A percentile compares a stretch with the other conserved stretches of the same genome.
Evolutionary conservation across 208 protist species (phyloP).

Genomic region (Naegleria fowleri): DNA sequence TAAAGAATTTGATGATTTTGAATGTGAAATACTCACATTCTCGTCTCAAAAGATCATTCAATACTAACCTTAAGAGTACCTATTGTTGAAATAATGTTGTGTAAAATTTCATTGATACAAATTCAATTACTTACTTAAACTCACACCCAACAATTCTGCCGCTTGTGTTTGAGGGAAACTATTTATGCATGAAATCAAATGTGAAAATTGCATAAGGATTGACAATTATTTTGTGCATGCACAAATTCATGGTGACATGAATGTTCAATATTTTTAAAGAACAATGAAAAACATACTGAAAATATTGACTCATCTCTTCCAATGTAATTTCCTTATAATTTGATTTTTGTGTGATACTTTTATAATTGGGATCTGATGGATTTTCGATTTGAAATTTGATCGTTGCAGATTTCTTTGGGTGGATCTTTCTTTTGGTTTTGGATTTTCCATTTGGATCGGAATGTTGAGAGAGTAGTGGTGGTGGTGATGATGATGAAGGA

Average conservation of each 20-base stretch:
- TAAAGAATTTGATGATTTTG: no score
- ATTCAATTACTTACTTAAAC: neutral
- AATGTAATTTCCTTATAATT: neutral
- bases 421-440: no score
- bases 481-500: no score
- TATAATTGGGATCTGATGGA: neutral
- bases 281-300: slow-evolving; percentile 14
- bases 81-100: neutral
- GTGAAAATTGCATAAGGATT: no score
- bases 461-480: no score
- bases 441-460: no score
- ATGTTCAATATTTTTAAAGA: no score
- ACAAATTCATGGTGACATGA: no score
- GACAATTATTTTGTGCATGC: no score
- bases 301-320: neutral
- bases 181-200: neutral
- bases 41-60: no score
- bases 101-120: neutral
- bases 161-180: neutral
- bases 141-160: neutral
- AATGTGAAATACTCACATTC: no score
- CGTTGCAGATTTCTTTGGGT: no score
- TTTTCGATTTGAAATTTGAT: slow-evolving; percentile 11
- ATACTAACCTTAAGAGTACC: neutral
- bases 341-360: neutral